Evolutionary conservation across 2,329 filamentous ascomycete genomes (phyloP), one percentile per base, ranked within the genome.

Genomic region (Sclerotiophoma versabilis): DNA sequence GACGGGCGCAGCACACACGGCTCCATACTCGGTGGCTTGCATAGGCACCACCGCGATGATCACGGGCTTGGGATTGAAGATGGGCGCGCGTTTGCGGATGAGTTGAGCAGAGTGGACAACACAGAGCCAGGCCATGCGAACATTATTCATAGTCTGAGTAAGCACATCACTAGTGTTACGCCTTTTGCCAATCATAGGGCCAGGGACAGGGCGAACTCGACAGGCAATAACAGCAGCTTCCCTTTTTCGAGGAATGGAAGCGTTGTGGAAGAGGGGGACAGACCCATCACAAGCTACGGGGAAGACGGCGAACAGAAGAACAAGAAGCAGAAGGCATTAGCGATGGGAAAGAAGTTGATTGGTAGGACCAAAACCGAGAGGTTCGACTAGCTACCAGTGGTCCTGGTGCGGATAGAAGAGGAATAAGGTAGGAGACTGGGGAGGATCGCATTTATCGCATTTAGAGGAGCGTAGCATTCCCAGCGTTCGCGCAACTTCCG

Each of bases 61-160:
- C 62, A 61, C 14, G 59, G 57, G 2, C 50, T 64, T 3, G 61
- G 61, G 19, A 54, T 70, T 8, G 71, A 70, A 20, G 70, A 73
- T 39, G 69, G 69, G 0, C 58, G 70, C 3, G 62, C 66, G 1
- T 76, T 76, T 47, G 73, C 73, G 2, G 73, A 76, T 33, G 73
- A 76, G 46, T 41, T 75, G 4, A 59, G 45, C 7, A 50, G 71
- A 33, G 72, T 75, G 0, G 72, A 75, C 52, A 73, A 74, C 26
- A 74, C 71, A 0, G 70, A 75, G 52, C 70, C 70, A 1, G 65
- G 66, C 1, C 69, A 69, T 38, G 69, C 66, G 4, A 72, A 70
- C 23, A 62, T 75, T n/a, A 69, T 73, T 38, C 65, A 69, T 42
- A 70, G 62, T 45, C 49, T 73, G 32, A 69, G 67, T 50, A 65